phyloP scores from a whole-genome alignment of 2,329 filamentous ascomycete species.

The Talaromyces atroroseus region DNA sequence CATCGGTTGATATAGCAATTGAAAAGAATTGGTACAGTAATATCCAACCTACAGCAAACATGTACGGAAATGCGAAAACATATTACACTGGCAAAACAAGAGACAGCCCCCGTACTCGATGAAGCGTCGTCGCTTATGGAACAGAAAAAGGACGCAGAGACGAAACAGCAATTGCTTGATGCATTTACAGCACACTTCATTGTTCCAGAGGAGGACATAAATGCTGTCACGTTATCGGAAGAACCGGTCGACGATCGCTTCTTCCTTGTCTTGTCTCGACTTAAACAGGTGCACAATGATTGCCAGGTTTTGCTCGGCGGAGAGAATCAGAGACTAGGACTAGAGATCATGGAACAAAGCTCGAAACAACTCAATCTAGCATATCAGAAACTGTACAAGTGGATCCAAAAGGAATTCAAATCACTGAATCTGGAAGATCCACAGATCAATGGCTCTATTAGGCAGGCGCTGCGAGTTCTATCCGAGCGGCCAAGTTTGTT shows the following conservation, averaged over 20 bases:
- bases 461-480: conserved; percentile 75
- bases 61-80: conserved; percentile 76
- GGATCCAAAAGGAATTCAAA: conserved; percentile 92
- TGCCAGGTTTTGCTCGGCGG: conserved; percentile 84
- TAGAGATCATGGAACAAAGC: conserved; percentile 87
- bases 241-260: conserved; percentile 83
- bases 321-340: conserved; percentile 79
- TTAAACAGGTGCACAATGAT: conserved; percentile 82
- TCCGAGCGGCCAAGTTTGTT: conserved; percentile 87
- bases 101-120: conserved; percentile 67
- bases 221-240: conserved; percentile 67
- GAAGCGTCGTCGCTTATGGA: conserved; percentile 70
- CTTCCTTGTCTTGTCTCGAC: conserved; percentile 68
- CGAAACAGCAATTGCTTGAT: conserved; percentile 69
- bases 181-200: conserved; percentile 80
- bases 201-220: conserved; percentile 72
- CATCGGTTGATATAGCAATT: conserved; percentile 65
- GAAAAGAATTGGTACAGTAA: conserved; percentile 71
- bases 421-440: conserved; percentile 88
- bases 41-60: conserved; percentile 70
- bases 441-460: conserved; percentile 79
- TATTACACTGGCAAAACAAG: conserved; percentile 66
- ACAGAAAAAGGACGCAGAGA: conserved; percentile 68
- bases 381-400: conserved; percentile 93
- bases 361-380: conserved; percentile 80